These are phyloP conservation scores for Lasiosphaeria hispida DNA, from an alignment of 495 filamentous ascomycete genomes.

Conservation along the genomic window DNA sequence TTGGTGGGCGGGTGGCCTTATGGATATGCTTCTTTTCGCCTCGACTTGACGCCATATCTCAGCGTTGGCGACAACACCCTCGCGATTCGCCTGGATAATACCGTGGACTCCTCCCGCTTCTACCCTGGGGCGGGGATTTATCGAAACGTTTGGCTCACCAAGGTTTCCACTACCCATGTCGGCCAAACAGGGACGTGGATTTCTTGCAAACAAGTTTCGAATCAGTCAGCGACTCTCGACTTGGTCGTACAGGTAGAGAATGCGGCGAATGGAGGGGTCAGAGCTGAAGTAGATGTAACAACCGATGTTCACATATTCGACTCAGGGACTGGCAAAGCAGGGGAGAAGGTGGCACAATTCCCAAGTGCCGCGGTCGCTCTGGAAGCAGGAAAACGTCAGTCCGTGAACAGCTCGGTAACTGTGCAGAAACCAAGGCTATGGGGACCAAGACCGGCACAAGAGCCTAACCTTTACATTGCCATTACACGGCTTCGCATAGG, in stretches of 20 bases:
- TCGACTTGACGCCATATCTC: conserved; percentile 47
- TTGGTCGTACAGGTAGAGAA: conserved; percentile 43
- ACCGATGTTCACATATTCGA: conserved; percentile 32
- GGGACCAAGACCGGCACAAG: conserved; percentile 44
- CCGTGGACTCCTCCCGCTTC: conserved; percentile 45
- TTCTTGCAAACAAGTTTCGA: conserved; percentile 39
- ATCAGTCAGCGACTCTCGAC: conserved; percentile 37
- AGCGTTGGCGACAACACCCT: conserved; percentile 41
- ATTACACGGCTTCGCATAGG: conserved; percentile 31
- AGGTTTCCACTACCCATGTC: conserved; percentile 42
- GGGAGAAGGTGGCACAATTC: conserved; percentile 28
- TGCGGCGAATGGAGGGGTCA: conserved; percentile 20
- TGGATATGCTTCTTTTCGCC: conserved; percentile 47
- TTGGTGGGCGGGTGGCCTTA: conserved; percentile 52
- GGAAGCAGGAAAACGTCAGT: conserved; percentile 23
- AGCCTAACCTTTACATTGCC: conserved; percentile 46
- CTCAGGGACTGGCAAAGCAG: conserved; percentile 17
- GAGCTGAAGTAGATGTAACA: conserved; percentile 22
- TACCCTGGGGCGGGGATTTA: conserved; percentile 53
- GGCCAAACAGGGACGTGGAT: conserved; percentile 46
- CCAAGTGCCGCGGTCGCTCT: conserved; percentile 24
- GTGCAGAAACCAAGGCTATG: conserved; percentile 43
- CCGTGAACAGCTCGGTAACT: conserved; percentile 35
- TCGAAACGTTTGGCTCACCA: conserved; percentile 51
- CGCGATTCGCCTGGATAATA: conserved; percentile 50